These are phyloP conservation scores for Cyanidioschyzon merolae DNA, from an alignment of 23 red algal genomes.

Conservation along the genomic window DNA sequence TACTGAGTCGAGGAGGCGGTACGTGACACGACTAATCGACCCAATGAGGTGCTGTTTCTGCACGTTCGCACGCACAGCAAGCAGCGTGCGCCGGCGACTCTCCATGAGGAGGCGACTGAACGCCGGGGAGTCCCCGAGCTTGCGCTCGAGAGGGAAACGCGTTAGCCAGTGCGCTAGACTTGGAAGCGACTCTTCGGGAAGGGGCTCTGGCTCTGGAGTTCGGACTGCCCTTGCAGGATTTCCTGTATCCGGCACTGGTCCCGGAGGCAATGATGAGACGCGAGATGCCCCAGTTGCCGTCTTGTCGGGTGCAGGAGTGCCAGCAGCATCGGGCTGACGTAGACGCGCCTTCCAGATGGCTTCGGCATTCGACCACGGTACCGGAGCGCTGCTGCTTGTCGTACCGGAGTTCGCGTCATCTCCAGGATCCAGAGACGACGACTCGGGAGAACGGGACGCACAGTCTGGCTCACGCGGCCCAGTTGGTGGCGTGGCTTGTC, in stretches of 20 bases:
- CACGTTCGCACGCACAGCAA: neutral
- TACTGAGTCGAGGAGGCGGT: conserved; percentile 8
- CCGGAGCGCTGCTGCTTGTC: neutral
- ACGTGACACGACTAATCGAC: neutral
- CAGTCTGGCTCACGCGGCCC: neutral
- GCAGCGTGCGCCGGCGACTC: neutral
- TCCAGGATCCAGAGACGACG: neutral
- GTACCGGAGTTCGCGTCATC: neutral
- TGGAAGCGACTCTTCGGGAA: neutral
- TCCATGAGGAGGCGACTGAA: neutral
- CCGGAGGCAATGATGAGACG: no score
- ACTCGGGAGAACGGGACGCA: neutral
- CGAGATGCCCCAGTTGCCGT: no score
- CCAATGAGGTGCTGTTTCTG: conserved; percentile 12
- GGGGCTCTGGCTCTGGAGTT: no score
- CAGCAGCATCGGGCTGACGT: neutral
- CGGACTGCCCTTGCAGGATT: neutral
- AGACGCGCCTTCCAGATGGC: neutral
- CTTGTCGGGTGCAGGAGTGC: neutral
- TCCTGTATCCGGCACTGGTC: neutral
- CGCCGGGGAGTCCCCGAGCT: neutral
- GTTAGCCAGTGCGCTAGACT: neutral
- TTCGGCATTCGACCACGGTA: neutral
- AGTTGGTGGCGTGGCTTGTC: neutral
- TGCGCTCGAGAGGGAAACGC: neutral